A percentile compares a stretch with the other conserved stretches of the same genome.
phyloP scores from a whole-genome alignment of 139 green algal species.

The Chlorella sp. region DNA sequence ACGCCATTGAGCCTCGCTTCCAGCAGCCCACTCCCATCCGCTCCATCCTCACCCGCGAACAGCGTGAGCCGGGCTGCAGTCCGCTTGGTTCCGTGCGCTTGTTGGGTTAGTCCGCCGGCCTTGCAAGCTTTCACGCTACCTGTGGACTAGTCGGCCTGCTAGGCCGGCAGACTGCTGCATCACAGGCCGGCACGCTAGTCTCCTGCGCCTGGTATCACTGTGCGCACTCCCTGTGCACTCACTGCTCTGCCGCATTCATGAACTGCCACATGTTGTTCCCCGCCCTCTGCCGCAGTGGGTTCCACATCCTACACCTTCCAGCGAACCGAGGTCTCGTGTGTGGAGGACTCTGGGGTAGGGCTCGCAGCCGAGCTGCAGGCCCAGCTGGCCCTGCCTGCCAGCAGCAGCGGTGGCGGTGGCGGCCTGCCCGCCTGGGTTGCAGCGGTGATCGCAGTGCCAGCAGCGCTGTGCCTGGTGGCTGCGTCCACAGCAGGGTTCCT shows the following conservation, averaged over 20 bases:
- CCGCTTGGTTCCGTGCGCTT: neutral
- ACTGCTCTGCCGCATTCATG: neutral
- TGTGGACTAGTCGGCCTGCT: neutral
- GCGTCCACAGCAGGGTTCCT: neutral
- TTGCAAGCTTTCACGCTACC: too few species aligned
- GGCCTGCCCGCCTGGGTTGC: neutral
- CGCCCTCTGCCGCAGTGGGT: neutral
- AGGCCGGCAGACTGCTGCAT: neutral
- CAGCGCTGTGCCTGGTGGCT: too few species aligned
- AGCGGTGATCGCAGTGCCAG: neutral
- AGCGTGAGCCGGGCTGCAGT: neutral
- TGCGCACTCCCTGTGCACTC: neutral
- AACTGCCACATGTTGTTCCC: neutral
- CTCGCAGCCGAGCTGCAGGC: constrained; percentile 4
- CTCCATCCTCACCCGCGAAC: neutral
- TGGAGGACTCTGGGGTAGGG: neutral
- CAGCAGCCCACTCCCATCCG: neutral
- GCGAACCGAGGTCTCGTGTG: neutral
- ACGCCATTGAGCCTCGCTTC: neutral
- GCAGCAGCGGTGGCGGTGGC: too few species aligned
- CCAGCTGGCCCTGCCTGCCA: too few species aligned
- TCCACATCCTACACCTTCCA: neutral
- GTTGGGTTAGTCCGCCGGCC: too few species aligned
- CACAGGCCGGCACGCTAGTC: neutral
- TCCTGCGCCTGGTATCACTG: neutral